These are phyloP conservation scores for Hawksworthiomyces lignivorus DNA, from an alignment of 2,329 filamentous ascomycete genomes.

Conservation along the genomic window DNA sequence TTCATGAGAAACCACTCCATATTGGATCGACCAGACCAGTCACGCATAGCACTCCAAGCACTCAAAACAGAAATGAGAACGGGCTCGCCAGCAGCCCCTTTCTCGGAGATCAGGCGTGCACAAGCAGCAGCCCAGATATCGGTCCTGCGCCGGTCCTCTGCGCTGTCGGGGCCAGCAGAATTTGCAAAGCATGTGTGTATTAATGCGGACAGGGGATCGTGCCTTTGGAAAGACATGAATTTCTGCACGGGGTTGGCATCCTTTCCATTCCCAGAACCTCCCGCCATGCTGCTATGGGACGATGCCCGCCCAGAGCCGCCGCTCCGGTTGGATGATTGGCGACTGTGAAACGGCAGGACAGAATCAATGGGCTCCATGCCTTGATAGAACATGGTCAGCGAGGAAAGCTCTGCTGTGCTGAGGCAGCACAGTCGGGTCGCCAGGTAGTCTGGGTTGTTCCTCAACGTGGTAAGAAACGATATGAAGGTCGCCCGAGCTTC, in stretches of 20 bases:
- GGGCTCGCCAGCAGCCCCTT: conserved; percentile 67
- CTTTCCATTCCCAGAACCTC: background rate
- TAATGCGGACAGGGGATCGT: conserved; percentile 76
- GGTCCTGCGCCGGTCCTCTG: conserved; percentile 70
- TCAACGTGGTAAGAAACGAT: conserved; percentile 70
- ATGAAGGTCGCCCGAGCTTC: conserved; percentile 69
- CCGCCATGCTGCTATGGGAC: background rate
- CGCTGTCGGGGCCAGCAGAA: conserved; percentile 71
- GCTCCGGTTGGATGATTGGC: conserved; percentile 36
- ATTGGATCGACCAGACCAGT: conserved; percentile 83
- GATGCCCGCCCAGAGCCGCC: conserved; percentile 19
- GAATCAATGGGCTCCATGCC: conserved; percentile 76
- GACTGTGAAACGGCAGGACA: conserved; percentile 61
- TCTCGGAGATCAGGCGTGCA: conserved; percentile 71
- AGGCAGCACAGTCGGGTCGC: conserved; percentile 73
- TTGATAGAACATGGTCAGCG: conserved; percentile 71
- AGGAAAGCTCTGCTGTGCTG: conserved; percentile 65
- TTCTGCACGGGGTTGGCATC: conserved; percentile 58
- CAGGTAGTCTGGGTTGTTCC: conserved; percentile 82
- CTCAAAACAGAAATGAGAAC: conserved; percentile 80
- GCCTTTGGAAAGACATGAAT: conserved; percentile 79
- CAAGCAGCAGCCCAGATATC: conserved; percentile 85
- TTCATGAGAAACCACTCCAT: conserved; percentile 95
- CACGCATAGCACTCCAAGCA: conserved; percentile 76
- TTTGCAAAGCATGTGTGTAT: conserved; percentile 87